phyloP scores from a whole-genome alignment of 805 yeast genomes.

The Starmerella gropengiesseri region DNA sequence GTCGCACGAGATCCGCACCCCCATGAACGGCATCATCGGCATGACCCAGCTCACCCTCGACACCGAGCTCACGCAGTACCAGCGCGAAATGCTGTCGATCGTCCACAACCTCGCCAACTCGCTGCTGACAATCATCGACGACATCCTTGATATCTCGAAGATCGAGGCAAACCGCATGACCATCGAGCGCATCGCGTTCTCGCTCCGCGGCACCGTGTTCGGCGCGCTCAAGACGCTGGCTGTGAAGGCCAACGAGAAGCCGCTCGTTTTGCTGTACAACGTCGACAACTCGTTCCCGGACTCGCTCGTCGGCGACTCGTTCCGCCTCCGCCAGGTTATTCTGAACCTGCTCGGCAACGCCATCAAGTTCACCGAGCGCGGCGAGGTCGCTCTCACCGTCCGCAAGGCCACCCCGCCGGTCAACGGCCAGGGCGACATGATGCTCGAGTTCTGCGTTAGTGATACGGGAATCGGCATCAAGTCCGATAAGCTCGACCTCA shows the following conservation, averaged over 20 bases:
- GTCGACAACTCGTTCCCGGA: conserved; percentile 85
- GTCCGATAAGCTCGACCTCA: conserved; percentile 70
- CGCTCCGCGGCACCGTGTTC: conserved; percentile 75
- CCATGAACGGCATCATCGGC: conserved; percentile 86
- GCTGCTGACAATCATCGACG: conserved; percentile 75
- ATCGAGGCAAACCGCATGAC: conserved; percentile 92
- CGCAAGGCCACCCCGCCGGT: conserved; percentile 40
- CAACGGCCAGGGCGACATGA: conserved; percentile 36
- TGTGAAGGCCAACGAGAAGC: conserved; percentile 80
- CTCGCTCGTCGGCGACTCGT: conserved; percentile 76
- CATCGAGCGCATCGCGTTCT: conserved; percentile 77
- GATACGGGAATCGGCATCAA: conserved; percentile 89
- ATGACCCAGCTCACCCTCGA: conserved; percentile 85
- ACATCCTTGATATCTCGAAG: conserved; percentile 82
- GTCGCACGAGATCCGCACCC: conserved; percentile 82
- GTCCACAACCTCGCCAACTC: conserved; percentile 84
- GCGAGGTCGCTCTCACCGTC: conserved; percentile 69
- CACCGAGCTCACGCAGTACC: conserved; percentile 81
- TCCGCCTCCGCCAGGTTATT: conserved; percentile 77
- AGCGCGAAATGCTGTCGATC: conserved; percentile 81
- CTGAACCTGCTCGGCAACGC: conserved; percentile 83
- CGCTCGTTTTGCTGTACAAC: conserved; percentile 65
- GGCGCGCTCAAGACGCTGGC: conserved; percentile 84
- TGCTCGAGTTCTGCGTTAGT: conserved; percentile 73
- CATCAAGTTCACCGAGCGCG: conserved; percentile 73